These are phyloP conservation scores for Carnegiea gigantea DNA, from an alignment of 179 eudicot species.

Conservation along the genomic window DNA sequence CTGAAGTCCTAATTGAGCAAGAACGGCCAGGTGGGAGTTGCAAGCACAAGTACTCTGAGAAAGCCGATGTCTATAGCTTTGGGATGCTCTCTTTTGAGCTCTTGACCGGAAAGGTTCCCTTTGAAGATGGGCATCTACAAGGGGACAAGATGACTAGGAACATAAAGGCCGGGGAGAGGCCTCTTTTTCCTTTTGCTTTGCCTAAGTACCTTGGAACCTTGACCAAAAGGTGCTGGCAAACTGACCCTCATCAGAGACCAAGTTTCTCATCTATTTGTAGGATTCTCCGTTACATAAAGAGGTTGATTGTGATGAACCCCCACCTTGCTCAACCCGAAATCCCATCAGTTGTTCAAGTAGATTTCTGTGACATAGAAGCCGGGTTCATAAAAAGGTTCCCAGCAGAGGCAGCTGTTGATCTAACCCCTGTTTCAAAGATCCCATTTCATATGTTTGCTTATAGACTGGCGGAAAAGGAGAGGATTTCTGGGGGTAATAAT, in stretches of 20 bases:
- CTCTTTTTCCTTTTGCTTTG: constrained; percentile 68
- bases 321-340: constrained; percentile 57
- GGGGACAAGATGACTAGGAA: constrained; percentile 86
- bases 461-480: constrained; percentile 67
- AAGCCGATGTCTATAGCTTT: constrained; percentile 88
- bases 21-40: constrained; percentile 47
- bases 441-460: constrained; percentile 79
- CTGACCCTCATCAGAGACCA: constrained; percentile 71
- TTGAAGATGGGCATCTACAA: constrained; percentile 83
- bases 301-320: constrained; percentile 59
- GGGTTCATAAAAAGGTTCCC: constrained; percentile 43
- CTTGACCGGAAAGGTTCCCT: constrained; percentile 85
- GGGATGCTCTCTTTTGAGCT: constrained; percentile 89
- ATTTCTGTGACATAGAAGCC: constrained; percentile 66
- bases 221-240: constrained; percentile 82
- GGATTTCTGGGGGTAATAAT: constrained; percentile 28
- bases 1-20: constrained; percentile 72
- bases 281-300: constrained; percentile 65
- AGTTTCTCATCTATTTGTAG: constrained; percentile 75
- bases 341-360: constrained; percentile 55
- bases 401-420: constrained; percentile 22
- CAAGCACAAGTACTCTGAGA: constrained; percentile 49
- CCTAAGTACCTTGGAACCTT: constrained; percentile 63
- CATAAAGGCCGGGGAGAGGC: constrained; percentile 79
- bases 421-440: constrained; percentile 43